A percentile compares a stretch with the other conserved stretches of the same genome.
Evolutionary conservation across 2,329 filamentous ascomycete species (phyloP).

Genomic region (Pyricularia grisea): DNA sequence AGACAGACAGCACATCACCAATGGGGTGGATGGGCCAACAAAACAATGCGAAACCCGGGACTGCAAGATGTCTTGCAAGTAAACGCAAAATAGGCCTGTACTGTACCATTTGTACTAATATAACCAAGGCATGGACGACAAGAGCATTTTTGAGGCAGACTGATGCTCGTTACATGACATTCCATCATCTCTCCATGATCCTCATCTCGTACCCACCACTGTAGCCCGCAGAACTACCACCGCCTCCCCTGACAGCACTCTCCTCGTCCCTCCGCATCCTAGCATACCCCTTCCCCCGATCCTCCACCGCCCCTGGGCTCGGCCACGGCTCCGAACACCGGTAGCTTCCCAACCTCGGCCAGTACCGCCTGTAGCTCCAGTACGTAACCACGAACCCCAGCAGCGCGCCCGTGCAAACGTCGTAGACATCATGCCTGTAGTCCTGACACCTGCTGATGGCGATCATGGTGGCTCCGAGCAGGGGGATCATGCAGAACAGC

Average conservation of each 20-base stretch:
- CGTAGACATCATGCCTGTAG: conserved; percentile 63
- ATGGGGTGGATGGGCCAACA: neutral
- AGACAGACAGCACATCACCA: neutral
- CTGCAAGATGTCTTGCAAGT: neutral
- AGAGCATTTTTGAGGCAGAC: neutral
- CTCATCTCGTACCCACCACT: neutral
- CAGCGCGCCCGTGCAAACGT: conserved; percentile 52
- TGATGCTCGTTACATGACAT: neutral
- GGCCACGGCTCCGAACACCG: conserved; percentile 50
- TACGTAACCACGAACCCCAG: conserved; percentile 52
- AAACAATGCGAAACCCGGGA: neutral
- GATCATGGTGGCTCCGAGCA: conserved; percentile 56
- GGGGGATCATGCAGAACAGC: conserved; percentile 46
- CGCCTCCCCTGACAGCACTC: neutral
- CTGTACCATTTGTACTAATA: conserved; percentile 1
- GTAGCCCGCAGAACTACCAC: neutral
- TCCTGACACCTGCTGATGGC: conserved; percentile 61
- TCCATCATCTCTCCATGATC: neutral
- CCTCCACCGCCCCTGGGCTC: conserved; percentile 19
- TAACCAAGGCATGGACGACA: neutral
- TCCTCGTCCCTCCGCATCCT: neutral
- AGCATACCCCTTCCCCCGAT: neutral
- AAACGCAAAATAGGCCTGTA: neutral
- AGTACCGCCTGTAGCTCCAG: conserved; percentile 59
- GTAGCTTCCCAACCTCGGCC: conserved; percentile 42